Base-by-base conservation (phyloP, 2,329 filamentous ascomycete genomes). In the Aschersonia sp. region DNA sequence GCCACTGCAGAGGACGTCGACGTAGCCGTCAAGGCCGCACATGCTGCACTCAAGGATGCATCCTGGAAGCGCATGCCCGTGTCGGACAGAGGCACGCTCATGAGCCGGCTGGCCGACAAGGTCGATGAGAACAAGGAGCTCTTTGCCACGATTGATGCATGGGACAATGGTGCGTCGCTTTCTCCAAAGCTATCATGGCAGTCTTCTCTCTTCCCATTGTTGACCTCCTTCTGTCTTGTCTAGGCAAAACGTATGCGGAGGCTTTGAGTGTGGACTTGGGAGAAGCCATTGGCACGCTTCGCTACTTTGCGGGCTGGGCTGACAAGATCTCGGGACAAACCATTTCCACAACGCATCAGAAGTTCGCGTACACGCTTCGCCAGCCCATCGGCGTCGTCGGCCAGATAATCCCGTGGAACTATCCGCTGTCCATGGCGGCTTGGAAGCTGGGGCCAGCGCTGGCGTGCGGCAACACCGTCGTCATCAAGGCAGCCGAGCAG, bases 251-350 rank as follows among this genome's bases (percentile, higher is more conserved):
- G 4, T 22, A 22, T 4, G 22, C 22, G 22, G 22, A 22, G 22
- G 22, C 84, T 53, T 77, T 87, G 63, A 73, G 61, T 59, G 79
- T 87, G 76, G 83, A 85, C 52, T 83, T 79, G 61, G 84, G 79
- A 39, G 87, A 95, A 60, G 74, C 94, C 41, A 69, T 65, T 48
- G 75, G 77, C 55, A 81, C 81, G 49, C 66, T 95, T 59, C 80
- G 88, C 66, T 95, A 69, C 63, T 69, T 68, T 59, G 87, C 77
- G 60, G 88, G 88, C 52, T 94, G 84, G 81, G 85, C 87, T 58
- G 88, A 95, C 74, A 95, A 94, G 80, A 82, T 92, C 55, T 74
- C 81, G 66, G 87, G 88, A 66, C 87, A 89, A 73, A 87, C 87
- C 49, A 81, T 92, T 54, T 85, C 92, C 58, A 84, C 87, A 55